These are phyloP conservation scores for Fagopyrum homotropicum DNA, from an alignment of 148 eudicot genomes.

Conservation along the genomic window DNA sequence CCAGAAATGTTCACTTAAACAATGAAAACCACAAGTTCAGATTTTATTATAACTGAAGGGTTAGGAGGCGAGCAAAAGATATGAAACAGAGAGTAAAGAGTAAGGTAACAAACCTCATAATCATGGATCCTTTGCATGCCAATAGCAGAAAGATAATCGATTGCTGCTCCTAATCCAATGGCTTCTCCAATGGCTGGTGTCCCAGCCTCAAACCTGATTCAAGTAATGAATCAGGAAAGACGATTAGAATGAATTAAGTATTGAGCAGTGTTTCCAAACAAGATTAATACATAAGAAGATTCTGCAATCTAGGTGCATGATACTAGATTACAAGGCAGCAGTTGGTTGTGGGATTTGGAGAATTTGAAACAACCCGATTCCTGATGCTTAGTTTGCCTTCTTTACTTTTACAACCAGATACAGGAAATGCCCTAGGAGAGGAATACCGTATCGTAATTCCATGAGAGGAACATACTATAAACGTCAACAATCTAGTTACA, in stretches of 20 bases:
- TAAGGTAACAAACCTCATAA: slow-evolving; percentile 55
- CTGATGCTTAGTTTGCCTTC: background rate
- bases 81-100: background rate
- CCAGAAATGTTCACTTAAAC: too few relatives aligned
- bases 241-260: background rate
- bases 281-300: background rate
- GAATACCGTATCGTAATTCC: background rate
- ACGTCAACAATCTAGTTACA: background rate
- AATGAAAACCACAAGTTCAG: background rate
- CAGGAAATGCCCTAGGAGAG: background rate
- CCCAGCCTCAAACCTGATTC: slow-evolving; percentile 91
- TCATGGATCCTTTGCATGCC: slow-evolving; percentile 97
- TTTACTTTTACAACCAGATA: background rate
- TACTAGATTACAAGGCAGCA: background rate
- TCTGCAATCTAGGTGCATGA: background rate
- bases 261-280: background rate
- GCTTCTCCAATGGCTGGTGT: slow-evolving; percentile 98
- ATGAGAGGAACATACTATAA: background rate
- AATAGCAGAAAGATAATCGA: slow-evolving; percentile 84
- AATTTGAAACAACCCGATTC: background rate
- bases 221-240: slow-evolving; percentile 6
- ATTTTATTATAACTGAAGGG: background rate
- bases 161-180: slow-evolving; percentile 94
- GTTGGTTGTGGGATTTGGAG: background rate
- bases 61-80: background rate